A percentile compares a stretch with the other conserved stretches of the same genome.
These are phyloP conservation scores for Sarocladiaceae sp. DNA, from an alignment of 2,329 filamentous ascomycete genomes.

Conservation along the genomic window DNA sequence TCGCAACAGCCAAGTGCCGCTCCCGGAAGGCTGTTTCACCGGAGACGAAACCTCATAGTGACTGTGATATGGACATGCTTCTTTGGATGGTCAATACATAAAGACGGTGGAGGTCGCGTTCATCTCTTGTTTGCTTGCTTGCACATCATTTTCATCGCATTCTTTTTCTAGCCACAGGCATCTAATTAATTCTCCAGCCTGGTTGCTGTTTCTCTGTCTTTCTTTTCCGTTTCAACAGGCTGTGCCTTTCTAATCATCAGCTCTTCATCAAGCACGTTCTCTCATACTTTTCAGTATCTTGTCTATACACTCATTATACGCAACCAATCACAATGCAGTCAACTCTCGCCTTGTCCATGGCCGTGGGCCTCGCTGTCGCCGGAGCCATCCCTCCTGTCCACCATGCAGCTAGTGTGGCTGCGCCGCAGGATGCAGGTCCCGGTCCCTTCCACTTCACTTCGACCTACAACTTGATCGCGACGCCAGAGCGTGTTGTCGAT, in stretches of 20 bases:
- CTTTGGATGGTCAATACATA: too few species aligned
- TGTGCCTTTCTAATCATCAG: not conserved
- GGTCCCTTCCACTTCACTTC: slow-evolving; percentile 40
- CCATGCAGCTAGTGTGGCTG: slow-evolving; percentile 2
- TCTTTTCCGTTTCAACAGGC: not conserved
- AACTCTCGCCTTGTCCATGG: not conserved
- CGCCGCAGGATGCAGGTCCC: not conserved
- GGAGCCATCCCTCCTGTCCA: slow-evolving; percentile 11
- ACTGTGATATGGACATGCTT: too few species aligned
- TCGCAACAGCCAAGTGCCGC: not conserved
- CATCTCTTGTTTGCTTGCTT: not conserved
- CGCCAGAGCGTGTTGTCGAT: slow-evolving; percentile 45
- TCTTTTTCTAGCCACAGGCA: too few species aligned
- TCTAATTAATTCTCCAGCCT: not conserved
- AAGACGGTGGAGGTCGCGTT: too few species aligned
- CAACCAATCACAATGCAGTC: slow-evolving; percentile 4
- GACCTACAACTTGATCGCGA: slow-evolving; percentile 43
- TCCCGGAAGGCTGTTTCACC: not conserved
- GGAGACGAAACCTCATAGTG: too few species aligned
- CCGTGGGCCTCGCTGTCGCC: not conserved
- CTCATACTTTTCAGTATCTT: not conserved
- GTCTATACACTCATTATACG: not conserved
- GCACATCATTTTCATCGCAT: not conserved
- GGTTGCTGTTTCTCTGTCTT: slow-evolving; percentile 1
- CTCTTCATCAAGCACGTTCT: not conserved